Evolutionary conservation across 306 rosid genomes (phyloP).

Genomic region (Medicago arabica): DNA sequence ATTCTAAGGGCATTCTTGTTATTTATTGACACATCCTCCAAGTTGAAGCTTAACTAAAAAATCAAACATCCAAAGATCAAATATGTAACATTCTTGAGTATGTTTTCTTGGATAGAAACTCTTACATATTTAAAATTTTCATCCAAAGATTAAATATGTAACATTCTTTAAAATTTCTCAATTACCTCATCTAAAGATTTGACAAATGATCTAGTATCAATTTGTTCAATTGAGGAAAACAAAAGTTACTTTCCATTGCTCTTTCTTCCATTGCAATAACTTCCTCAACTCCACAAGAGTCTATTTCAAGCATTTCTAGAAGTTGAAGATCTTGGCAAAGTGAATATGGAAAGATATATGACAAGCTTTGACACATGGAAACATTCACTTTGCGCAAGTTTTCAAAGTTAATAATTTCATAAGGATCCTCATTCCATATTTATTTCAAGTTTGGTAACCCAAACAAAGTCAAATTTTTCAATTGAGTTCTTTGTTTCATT

Average conservation of each 20-base stretch:
- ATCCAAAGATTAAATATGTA: too few relatives aligned
- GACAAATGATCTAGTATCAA: rapidly evolving
- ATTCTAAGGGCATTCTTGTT: neutral
- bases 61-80: too few relatives aligned
- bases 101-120: neutral
- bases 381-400: neutral
- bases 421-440: neutral
- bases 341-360: neutral
- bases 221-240: neutral
- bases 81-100: too few relatives aligned
- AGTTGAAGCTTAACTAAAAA: neutral
- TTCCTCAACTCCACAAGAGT: neutral
- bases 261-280: neutral
- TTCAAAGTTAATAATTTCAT: neutral
- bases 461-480: too few relatives aligned
- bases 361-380: neutral
- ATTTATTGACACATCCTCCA: constrained; percentile 11
- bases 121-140: too few relatives aligned
- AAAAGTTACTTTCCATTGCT: neutral
- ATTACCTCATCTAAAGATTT: too few relatives aligned
- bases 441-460: neutral
- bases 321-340: neutral
- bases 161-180: too few relatives aligned
- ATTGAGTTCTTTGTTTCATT: too few relatives aligned
- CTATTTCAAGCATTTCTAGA: neutral